Evolutionary conservation across 768 basidiomycete genomes (phyloP), one percentile per base, ranked within the genome.

Genomic region (Coprinopsis cinerea): DNA sequence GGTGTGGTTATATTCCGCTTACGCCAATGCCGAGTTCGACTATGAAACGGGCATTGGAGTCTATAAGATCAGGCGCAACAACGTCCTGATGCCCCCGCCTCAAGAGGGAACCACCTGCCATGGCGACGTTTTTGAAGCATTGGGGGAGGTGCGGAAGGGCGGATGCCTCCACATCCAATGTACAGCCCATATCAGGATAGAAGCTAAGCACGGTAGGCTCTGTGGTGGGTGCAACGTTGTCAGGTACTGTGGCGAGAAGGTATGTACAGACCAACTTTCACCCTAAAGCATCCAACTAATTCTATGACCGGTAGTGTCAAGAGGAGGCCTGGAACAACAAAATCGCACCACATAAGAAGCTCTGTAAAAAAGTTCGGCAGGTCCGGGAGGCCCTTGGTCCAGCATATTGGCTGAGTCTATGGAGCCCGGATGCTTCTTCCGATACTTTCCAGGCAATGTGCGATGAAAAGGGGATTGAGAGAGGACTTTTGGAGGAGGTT

Each of bases 161-260:
- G 15, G 30, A 7, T 32, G 30, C 30, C 15, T 15, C 7, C 7
- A 32, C 30, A 15, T 32, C 30, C 7, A 32, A 15, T 32, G 30
- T 32, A 7, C 30, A 7, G 7, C 30, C 9, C 30, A 32, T 15
- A n/a, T n/a, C n/a, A n/a, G n/a, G n/a, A 32, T 32, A 32, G 30
- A 32, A 32, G 30, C 30, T 15, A 32, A 7, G 7, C 15, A 53
- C 20, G 52, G 48, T 28, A 51, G 46, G 4, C 48, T 53, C 15
- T 57, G 56, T 25, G 35, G 51, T 32, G 48, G 50, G 46, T 57
- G 56, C 49, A 41, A 51, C 36, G 54, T 57, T 17, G 40, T 55
- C 11, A 43, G 54, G 24, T 57, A 55, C 41, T 53, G 56, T 44
- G 51, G 45, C 9, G 44, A 53, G 54, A 47, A 53, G 48, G 56